A percentile compares a stretch with the other conserved stretches of the same genome.
phyloP scores from a whole-genome alignment of 495 filamentous ascomycete species.

The Acidiella bohemica region DNA sequence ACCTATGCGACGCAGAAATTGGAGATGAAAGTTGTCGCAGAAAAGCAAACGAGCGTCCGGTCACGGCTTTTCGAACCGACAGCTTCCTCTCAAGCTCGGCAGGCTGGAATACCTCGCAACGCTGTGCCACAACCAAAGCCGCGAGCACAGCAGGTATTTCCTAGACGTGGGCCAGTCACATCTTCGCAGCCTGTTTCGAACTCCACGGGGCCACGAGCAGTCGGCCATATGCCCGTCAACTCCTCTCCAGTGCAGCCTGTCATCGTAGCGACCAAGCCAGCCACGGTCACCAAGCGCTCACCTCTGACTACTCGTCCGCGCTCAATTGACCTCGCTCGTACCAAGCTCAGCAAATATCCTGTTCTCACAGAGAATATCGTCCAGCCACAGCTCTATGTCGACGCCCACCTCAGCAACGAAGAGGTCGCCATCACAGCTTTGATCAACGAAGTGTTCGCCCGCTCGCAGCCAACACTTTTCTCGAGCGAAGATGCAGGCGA shows the following conservation, averaged over 20 bases:
- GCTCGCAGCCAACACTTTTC: conserved; percentile 10
- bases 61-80: conserved; percentile 8
- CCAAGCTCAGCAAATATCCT: conserved; percentile 32
- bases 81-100: conserved; percentile 15
- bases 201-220: neutral
- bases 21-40: neutral
- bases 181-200: no score
- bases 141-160: no score
- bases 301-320: no score
- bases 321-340: neutral
- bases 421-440: conserved; percentile 49
- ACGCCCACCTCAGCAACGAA: conserved; percentile 51
- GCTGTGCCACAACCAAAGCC: conserved; percentile 4
- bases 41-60: conserved; percentile 1
- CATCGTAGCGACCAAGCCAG: no score
- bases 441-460: conserved; percentile 42
- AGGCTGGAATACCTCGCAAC: conserved; percentile 7
- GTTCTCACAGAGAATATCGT: conserved; percentile 42
- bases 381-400: conserved; percentile 48
- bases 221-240: neutral
- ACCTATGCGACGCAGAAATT: no score
- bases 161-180: no score
- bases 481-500: neutral
- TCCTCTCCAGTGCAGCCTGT: no score
- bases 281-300: neutral